Base-by-base conservation (phyloP, 495 filamentous ascomycete genomes). In the Podospora anserina region DNA sequence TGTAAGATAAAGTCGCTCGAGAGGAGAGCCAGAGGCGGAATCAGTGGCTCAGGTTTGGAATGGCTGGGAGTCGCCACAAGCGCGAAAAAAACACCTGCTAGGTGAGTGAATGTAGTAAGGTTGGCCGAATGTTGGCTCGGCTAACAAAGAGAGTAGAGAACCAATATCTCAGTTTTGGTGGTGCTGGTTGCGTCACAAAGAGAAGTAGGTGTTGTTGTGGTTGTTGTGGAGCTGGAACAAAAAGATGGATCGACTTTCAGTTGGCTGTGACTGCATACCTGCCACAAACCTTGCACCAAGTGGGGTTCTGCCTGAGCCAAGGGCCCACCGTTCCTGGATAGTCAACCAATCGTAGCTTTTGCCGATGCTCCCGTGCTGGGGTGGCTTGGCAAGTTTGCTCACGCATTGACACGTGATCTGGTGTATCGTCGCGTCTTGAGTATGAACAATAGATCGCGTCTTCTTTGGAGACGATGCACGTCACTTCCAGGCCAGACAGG, bases 391-490 rank as follows among this genome's bases (percentile, higher is more conserved):
- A 49, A 49, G 39, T 5, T 9, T 18, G 34, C 18, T 39, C 30
- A 20, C 30, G 16, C 7, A 5, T 23, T 56, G 67, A 61, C 69
- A 72, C 70, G 72, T 75, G 70, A 23, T 66, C 34, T 71, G 73
- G 71, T 68, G 70, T 57, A 61, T 59, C 39, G 34, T 63, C 66
- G 65, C 69, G 73, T 67, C 34, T 54, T 28, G 63, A 5, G 55
- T 20, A 7, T 4, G 49, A 34, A 65, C 57, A 9, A 34, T 27
- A 15, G 34, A 64, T 65, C 66, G 69, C 69, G 69, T 70, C 62
- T 57, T 61, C 26, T 54, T 27, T n/a, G 20, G 19, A 27, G 39
- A 3, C 39, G 39, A 49, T 49, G 15, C 39, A 49, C 39, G 13
- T 44, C 28, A 49, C 20, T 20, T 9, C 3, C n/a, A 58, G 56